A percentile compares a stretch with the other conserved stretches of the same genome.
These are phyloP conservation scores for Coleophoma eucalyptorum DNA, from an alignment of 2,329 filamentous ascomycete genomes.

Conservation along the genomic window DNA sequence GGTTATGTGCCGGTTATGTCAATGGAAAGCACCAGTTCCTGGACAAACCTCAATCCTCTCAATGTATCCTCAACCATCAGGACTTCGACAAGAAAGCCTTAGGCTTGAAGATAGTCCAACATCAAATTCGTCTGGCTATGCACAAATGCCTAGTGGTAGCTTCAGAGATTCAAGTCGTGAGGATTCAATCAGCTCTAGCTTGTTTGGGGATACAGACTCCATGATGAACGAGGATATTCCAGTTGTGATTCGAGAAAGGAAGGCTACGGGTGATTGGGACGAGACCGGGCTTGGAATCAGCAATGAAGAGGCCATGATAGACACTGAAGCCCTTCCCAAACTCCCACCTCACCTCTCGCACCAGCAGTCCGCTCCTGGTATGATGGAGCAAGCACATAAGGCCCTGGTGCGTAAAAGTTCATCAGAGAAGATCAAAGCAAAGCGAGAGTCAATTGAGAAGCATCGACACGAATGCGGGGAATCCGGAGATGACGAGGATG, in stretches of 20 bases:
- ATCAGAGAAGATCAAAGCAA: constrained; percentile 69
- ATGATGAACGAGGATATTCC: constrained; percentile 75
- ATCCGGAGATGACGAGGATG: constrained; percentile 92
- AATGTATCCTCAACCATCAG: constrained; percentile 58
- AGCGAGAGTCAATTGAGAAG: constrained; percentile 72
- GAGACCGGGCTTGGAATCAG: constrained; percentile 76
- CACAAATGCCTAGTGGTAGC: constrained; percentile 70
- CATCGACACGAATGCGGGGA: constrained; percentile 72
- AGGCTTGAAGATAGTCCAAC: constrained; percentile 76
- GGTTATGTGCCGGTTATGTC: constrained; percentile 80
- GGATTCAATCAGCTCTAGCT: constrained; percentile 83
- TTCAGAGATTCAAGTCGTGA: constrained; percentile 78
- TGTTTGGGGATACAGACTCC: constrained; percentile 83
- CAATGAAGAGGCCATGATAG: constrained; percentile 42
- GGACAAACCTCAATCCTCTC: constrained; percentile 38
- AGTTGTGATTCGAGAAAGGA: constrained; percentile 65
- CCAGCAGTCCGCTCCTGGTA: constrained; percentile 61
- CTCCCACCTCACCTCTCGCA: constrained; percentile 50
- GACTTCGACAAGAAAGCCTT: constrained; percentile 59
- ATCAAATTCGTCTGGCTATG: constrained; percentile 64
- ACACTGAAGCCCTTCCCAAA: constrained; percentile 31
- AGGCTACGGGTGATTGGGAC: constrained; percentile 73
- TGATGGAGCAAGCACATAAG: constrained; percentile 40
- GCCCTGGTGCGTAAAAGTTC: constrained; percentile 55
- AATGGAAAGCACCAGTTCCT: constrained; percentile 79